These are phyloP conservation scores for Symbiodinium natans DNA, from an alignment of 73 alveolate genomes.

Conservation along the genomic window DNA sequence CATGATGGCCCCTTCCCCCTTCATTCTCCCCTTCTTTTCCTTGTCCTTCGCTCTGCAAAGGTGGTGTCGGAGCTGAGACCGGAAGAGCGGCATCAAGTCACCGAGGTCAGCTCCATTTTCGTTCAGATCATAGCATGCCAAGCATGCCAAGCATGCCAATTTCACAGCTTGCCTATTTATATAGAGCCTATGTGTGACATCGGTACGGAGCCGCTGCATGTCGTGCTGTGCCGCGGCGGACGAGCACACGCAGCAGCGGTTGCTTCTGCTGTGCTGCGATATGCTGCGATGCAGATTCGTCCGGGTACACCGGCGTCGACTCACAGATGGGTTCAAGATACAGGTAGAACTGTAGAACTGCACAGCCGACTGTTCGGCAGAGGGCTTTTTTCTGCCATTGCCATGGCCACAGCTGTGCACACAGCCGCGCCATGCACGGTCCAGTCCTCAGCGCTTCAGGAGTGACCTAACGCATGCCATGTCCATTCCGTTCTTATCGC, in stretches of 20 bases:
- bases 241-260: background rate
- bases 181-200: too few species aligned
- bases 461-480: too few species aligned
- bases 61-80: conserved; percentile 71
- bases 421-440: background rate
- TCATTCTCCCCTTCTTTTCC: too few species aligned
- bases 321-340: background rate
- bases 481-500: too few species aligned
- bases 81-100: conserved; percentile 40
- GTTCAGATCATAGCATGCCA: too few species aligned
- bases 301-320: background rate
- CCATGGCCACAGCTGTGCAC: background rate
- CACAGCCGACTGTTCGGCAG: background rate
- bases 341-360: background rate
- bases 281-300: background rate
- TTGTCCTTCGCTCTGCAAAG: too few species aligned
- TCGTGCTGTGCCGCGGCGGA: too few species aligned
- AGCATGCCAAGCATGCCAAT: too few species aligned
- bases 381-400: background rate
- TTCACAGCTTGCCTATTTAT: too few species aligned
- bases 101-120: too few species aligned
- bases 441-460: background rate
- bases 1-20: too few species aligned
- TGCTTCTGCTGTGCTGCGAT: background rate
- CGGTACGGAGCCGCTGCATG: too few species aligned